Evolutionary conservation across 352 stramenopile genomes (phyloP), one percentile per base, ranked within the genome.

Genomic region (Plasmopara halstedii): DNA sequence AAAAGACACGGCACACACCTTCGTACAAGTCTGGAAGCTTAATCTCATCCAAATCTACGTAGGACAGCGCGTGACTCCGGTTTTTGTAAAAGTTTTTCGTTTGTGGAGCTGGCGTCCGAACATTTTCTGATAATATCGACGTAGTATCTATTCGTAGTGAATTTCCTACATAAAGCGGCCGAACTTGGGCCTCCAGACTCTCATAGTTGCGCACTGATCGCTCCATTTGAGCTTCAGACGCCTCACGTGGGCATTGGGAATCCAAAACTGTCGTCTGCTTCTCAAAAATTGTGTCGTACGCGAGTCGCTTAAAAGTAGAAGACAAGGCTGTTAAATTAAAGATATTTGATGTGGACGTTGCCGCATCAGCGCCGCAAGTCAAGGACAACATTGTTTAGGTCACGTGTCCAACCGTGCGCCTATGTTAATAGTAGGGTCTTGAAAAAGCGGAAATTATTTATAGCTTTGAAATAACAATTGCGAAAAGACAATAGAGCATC

Each of bases 1-100:
- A 88, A 25, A 86, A 91, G 40, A 59, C 59, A 25, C 83, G 70
- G 43, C 81, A 88, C 14, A 84, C 42, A 32, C 61, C 74, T 41
- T 84, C 62, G 36, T 85, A 60, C 37, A 70, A 70, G n/a, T 85
- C 73, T 1, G 80, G 74, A 34, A 88, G 73, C 18, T 68, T 53
- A n/a, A 84, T 65, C 40, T 88, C 73, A 20, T 88, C 76, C 42
- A 70, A 46, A 40, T 57, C 60, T 1, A 64, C 48, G 38, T 35
- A 65, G 33, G 33, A 45, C 29, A 43, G 48, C 11, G 48, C 42
- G 6, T 53, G 23, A 18, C 53, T 58, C 27, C 50, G 51, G 20
- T 40, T 52, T 29, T 64, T 64, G 2, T 36, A 36, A 17, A 56
- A 40, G 39, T 54, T 53, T 11, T 37, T n/a, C 15, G 34, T 48